A percentile compares a stretch with the other conserved stretches of the same genome.
Evolutionary conservation across 78 protist genomes (phyloP).

Genomic region (Chrysochromulina parva): DNA sequence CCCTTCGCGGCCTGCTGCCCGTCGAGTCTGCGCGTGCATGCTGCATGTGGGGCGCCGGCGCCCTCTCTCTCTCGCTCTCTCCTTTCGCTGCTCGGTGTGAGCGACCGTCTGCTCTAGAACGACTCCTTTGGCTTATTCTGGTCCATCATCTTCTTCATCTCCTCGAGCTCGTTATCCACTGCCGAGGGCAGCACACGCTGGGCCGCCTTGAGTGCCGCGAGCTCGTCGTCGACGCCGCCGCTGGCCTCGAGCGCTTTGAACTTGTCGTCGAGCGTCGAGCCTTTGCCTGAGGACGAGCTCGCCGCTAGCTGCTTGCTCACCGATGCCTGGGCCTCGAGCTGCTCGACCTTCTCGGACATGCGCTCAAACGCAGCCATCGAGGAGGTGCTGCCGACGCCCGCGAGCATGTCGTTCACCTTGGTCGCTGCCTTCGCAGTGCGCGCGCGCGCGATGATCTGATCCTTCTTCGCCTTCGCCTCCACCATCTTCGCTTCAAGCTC

Average conservation of each 20-base stretch:
- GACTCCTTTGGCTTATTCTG: too few species aligned
- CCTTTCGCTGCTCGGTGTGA: too few species aligned
- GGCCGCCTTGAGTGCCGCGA: background rate
- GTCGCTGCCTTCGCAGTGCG: conserved; percentile 9
- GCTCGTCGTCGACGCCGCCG: background rate
- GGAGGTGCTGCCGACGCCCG: background rate
- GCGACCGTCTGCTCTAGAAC: too few species aligned
- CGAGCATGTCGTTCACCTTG: conserved; percentile 29
- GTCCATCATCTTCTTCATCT: too few species aligned
- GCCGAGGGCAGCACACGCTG: background rate
- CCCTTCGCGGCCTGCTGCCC: too few species aligned
- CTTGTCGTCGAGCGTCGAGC: background rate
- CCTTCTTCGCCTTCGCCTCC: conserved; percentile 18
- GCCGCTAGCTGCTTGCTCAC: background rate
- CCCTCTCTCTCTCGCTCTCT: too few species aligned
- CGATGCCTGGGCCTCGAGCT: conserved; percentile 14
- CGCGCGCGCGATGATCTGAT: conserved; percentile 14
- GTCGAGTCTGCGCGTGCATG: too few species aligned
- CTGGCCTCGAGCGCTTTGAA: background rate
- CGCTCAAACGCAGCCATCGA: conserved; percentile 2
- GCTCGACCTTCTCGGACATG: conserved; percentile 1
- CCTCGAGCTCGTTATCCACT: background rate
- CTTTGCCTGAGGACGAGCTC: background rate
- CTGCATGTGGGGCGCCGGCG: too few species aligned
- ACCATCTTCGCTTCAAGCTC: conserved; percentile 9